A percentile compares a stretch with the other conserved stretches of the same genome.
Conservation (phyloP, 2,329 filamentous ascomycete genomes). For the Fusarium sp. region DNA sequence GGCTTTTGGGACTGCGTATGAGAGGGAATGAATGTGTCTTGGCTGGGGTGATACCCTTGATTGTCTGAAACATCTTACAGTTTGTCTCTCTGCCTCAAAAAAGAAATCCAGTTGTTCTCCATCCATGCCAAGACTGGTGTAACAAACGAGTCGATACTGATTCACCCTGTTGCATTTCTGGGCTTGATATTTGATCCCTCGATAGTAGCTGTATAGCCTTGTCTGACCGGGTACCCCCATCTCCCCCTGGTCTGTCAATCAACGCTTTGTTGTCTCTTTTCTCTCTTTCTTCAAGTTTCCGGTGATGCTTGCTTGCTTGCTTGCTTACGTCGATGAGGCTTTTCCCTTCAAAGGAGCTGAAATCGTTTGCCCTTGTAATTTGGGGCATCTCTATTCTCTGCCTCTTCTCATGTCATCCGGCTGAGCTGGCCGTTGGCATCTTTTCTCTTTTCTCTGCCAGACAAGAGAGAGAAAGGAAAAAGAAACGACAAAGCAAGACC, state of each 20-base stretch:
- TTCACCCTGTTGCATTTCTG: background rate
- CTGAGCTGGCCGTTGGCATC: background rate
- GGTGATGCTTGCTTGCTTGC: background rate
- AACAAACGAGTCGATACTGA: background rate
- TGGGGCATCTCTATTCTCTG: background rate
- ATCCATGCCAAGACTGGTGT: background rate
- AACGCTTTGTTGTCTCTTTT: background rate
- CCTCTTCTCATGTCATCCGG: background rate
- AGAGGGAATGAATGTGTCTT: background rate
- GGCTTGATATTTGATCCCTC: background rate
- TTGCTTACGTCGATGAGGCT: background rate
- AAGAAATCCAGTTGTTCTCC: background rate
- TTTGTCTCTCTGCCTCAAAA: background rate
- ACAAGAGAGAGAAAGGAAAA: background rate
- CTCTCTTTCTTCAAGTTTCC: background rate
- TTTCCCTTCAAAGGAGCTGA: background rate
- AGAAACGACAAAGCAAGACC: background rate
- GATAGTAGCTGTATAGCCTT: background rate
- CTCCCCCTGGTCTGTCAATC: background rate
- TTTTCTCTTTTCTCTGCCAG: constrained; percentile 17
- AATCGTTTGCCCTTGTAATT: background rate
- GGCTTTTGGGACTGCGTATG: background rate
- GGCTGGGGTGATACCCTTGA: background rate
- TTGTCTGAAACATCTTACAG: background rate
- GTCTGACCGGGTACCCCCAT: background rate